Percentiles rank a stretch among this genome's conserved stretches.
Conservation (phyloP, 768 basidiomycete genomes). For the Kwoniella dejecticola region DNA sequence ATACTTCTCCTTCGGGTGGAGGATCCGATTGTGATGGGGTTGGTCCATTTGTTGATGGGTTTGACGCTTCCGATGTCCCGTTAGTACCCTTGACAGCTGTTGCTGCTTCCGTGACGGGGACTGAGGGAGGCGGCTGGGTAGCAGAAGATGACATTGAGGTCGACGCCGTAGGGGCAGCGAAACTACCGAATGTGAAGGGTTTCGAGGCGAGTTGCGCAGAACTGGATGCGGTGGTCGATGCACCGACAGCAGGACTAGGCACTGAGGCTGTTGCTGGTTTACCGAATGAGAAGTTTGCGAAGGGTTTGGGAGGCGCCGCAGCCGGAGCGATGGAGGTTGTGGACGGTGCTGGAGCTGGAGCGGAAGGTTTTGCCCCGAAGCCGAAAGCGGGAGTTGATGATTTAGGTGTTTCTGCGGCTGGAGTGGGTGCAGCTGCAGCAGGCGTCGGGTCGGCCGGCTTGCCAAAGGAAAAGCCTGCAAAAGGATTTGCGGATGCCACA, state of each 20-base stretch:
- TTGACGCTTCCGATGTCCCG: background rate
- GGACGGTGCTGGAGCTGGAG: background rate
- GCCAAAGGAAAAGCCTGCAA: slow-evolving; percentile 45
- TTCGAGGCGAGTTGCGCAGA: slow-evolving; percentile 1
- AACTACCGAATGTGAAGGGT: slow-evolving; percentile 15
- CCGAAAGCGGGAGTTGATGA: slow-evolving; percentile 8
- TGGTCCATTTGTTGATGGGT: slow-evolving; percentile 6
- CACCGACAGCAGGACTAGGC: background rate
- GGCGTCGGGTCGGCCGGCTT: slow-evolving; percentile 14
- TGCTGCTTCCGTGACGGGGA: background rate
- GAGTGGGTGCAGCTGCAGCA: background rate
- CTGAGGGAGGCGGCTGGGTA: background rate
- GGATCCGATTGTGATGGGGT: slow-evolving; percentile 23
- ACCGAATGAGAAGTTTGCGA: background rate
- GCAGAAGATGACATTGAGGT: background rate
- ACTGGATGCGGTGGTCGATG: background rate
- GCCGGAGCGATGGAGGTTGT: slow-evolving; percentile 7
- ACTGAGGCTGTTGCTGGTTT: background rate
- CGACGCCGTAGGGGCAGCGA: slow-evolving; percentile 7
- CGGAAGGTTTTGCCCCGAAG: slow-evolving; percentile 6
- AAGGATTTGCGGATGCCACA: slow-evolving; percentile 35
- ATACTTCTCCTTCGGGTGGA: slow-evolving; percentile 40
- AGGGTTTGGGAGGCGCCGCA: background rate
- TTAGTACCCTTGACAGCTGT: background rate
- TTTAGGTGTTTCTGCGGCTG: background rate